phyloP scores from a whole-genome alignment of 208 protist genomes.

The Wallacemonas rigidus region DNA sequence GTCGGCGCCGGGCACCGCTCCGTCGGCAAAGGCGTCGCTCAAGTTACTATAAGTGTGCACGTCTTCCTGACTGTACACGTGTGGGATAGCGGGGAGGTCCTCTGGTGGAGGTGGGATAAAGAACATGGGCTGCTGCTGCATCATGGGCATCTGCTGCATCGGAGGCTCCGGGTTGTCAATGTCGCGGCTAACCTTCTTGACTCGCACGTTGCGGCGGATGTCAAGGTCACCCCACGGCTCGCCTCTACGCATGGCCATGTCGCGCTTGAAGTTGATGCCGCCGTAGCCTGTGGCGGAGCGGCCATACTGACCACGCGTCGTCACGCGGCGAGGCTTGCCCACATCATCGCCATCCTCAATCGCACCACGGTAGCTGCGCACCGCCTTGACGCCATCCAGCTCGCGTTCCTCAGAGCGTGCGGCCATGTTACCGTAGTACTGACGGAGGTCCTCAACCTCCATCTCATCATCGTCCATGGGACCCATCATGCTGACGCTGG shows the following conservation, averaged over 20 bases:
- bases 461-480: constrained; percentile 28
- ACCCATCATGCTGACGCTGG: constrained; percentile 47
- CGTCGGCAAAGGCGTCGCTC: constrained; percentile 43
- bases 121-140: constrained; percentile 15
- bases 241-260: constrained; percentile 55
- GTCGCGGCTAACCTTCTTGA: background rate
- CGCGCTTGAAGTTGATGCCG: constrained; percentile 67
- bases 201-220: constrained; percentile 24
- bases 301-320: constrained; percentile 40
- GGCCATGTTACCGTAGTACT: constrained; percentile 80
- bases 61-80: constrained; percentile 47
- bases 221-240: constrained; percentile 64
- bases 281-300: constrained; percentile 58
- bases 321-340: constrained; percentile 61
- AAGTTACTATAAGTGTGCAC: constrained; percentile 54
- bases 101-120: constrained; percentile 17
- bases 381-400: constrained; percentile 48
- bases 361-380: constrained; percentile 51
- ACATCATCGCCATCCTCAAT: constrained; percentile 60
- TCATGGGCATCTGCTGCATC: constrained; percentile 13
- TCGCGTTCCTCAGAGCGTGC: constrained; percentile 33
- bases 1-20: constrained; percentile 14
- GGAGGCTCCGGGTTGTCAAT: constrained; percentile 4
- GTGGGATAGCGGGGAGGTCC: constrained; percentile 34
- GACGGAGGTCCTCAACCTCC: constrained; percentile 41